phyloP scores from a whole-genome alignment of 768 basidiomycete genomes.

The Lactarius vividus region DNA sequence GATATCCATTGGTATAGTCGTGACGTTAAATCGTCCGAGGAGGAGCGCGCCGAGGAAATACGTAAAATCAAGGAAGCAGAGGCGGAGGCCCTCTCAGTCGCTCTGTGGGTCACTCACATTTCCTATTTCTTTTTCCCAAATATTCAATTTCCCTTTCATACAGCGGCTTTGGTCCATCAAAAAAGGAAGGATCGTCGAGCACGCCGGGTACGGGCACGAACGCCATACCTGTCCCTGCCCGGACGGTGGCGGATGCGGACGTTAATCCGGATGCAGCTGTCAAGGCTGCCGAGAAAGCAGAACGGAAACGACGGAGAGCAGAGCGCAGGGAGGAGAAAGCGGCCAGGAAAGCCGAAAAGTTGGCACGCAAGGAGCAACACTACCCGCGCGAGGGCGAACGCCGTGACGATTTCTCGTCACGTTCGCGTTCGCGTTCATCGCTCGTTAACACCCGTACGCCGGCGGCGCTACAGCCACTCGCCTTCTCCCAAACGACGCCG shows the following conservation, averaged over 20 bases:
- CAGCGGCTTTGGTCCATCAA: slow-evolving; percentile 70
- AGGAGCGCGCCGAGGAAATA: slow-evolving; percentile 69
- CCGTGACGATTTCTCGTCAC: slow-evolving; percentile 31
- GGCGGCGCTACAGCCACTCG: slow-evolving; percentile 16
- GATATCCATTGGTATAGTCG: slow-evolving; percentile 95
- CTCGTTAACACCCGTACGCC: slow-evolving; percentile 31
- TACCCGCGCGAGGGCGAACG: slow-evolving; percentile 19
- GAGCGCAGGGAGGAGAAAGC: slow-evolving; percentile 60
- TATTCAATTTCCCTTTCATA: slow-evolving; percentile 6
- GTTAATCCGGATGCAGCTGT: slow-evolving; percentile 27
- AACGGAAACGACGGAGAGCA: slow-evolving; percentile 41
- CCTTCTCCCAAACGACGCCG: slow-evolving; percentile 18
- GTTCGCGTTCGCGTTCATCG: slow-evolving; percentile 43
- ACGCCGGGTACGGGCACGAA: slow-evolving; percentile 34
- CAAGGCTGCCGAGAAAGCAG: slow-evolving; percentile 35
- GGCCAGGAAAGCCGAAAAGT: slow-evolving; percentile 49
- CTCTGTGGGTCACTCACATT: slow-evolving; percentile 51
- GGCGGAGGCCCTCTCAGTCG: slow-evolving; percentile 80
- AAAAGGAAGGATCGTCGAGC: slow-evolving; percentile 30
- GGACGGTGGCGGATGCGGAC: slow-evolving; percentile 7
- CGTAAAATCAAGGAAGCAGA: slow-evolving; percentile 81
- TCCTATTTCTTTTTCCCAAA: neutral
- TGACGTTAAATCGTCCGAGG: slow-evolving; percentile 45
- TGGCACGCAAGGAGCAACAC: slow-evolving; percentile 30
- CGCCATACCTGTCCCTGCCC: slow-evolving; percentile 30